Base-by-base conservation (phyloP, 2,329 filamentous ascomycete genomes). In the Cladobotryum mycophilum region DNA sequence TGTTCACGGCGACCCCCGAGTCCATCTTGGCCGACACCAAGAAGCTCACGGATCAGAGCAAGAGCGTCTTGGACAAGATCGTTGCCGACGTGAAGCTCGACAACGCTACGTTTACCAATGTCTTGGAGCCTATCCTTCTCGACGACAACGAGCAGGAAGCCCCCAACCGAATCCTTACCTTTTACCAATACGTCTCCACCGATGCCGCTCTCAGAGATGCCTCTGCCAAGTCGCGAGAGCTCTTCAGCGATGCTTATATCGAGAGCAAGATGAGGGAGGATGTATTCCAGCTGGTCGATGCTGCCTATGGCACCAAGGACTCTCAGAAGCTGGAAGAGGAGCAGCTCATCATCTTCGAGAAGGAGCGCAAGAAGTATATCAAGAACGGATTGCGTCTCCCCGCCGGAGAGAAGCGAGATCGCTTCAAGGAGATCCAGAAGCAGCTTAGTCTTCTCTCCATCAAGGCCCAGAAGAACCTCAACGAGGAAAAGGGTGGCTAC, bases 361-460 rank as follows among this genome's bases (percentile, higher is more conserved):
- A 88, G 70, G 84, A 90, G 61, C 80, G 85, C 60, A 88, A 89
- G 69, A 79, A 76, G 55, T 92, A 88, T 67, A 84, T 92, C 60
- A 78, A 81, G 48, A 90, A 89, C 65, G 88, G 88, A 13, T 71
- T 93, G 43, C 82, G 82, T 3, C 72, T 93, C 45, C 83, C 86
- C 1, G 79, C 80, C 20, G 87, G 86, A 1, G 72, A 78, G 4
- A 74, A 89, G 70, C 73, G 87, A 55, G 87, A 90, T 59, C 80
- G 87, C 41, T 92, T 92, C 78, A 92, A 90, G 74, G 86, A 86
- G 67, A 90, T 92, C 70, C 88, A 89, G 78, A 88, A 89, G 76
- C 75, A 86, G 12, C 73, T 93, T 50, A 87, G 83, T 57, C 79
- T 86, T 65, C 79, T 92, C 58, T 76, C 79, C 61, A 90, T 91